Evolutionary conservation across 192 early-diverging fungal species (phyloP), one percentile per base, ranked within the genome.

Genomic region (Fimicolochytrium jonesii): DNA sequence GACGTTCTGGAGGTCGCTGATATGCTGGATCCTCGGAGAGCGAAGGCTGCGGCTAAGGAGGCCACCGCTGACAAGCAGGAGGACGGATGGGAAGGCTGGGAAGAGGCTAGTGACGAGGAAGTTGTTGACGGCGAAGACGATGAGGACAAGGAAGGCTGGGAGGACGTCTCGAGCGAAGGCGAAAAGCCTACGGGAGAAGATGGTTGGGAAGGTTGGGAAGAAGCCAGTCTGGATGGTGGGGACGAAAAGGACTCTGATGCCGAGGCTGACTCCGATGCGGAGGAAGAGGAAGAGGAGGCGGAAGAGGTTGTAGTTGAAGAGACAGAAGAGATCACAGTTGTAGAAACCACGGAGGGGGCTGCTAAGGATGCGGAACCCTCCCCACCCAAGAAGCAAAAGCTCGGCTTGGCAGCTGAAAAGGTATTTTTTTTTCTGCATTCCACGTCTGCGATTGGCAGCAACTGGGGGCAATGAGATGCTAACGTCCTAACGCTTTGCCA

Each of bases 1-100:
- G 82, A 86, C 15, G 84, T 86, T 31, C 73, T 99, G 22, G 88
- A 85, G 5, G 96, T 89, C 46, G 84, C 90, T 23, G 95, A 97
- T 25, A 48, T 61, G 15, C 53, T 49, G 5, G 26, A 67, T 3
- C 36, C 35, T 31, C n/a, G 22, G 6, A 23, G 30, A n/a, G 29
- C 17, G 25, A 70, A 59, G 54, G 20, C 28, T 54, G 17, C 35
- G 26, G 71, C 18, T 17, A 31, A 26, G 9, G 30, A 44, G n/a
- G 84, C 82, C 54, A 73, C 77, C 53, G 67, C 73, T 35, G 48
- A 2, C 48, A 25, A 17, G 33, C 25, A 29, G 28, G 46, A 47
- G 26, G 73, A 72, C 34, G 68, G 67, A 10, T 68, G 71, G 70
- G 65, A 63, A 33, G 22, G 33, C 23, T 43, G 44, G 23, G 59